These are phyloP conservation scores for Cicer pinnatifidum DNA, from an alignment of 306 rosid genomes.

Conservation along the genomic window DNA sequence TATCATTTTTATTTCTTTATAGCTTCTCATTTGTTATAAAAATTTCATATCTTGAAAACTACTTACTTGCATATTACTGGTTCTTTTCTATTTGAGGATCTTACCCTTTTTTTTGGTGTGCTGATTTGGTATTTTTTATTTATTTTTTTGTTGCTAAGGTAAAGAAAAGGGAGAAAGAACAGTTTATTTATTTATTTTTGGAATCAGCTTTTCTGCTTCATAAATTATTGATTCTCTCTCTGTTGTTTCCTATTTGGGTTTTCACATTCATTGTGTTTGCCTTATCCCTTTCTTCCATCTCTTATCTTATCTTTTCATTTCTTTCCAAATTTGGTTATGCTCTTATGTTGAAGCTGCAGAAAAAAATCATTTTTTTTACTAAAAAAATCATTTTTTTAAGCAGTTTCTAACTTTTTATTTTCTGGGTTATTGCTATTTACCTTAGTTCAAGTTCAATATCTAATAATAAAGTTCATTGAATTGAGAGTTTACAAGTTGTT, in stretches of 20 bases:
- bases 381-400: constrained; percentile 23
- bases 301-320: constrained; percentile 35
- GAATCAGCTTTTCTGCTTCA: constrained; percentile 34
- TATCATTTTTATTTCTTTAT: constrained; percentile 41
- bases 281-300: constrained; percentile 27
- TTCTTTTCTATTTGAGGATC: constrained; percentile 45
- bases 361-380: constrained; percentile 20
- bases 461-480: constrained; percentile 36
- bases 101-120: constrained; percentile 34
- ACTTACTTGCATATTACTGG: constrained; percentile 41
- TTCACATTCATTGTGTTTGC: constrained; percentile 40
- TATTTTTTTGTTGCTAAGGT: constrained; percentile 43
- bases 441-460: constrained; percentile 27
- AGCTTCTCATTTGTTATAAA: background rate
- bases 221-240: constrained; percentile 45
- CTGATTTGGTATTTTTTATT: constrained; percentile 33
- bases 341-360: constrained; percentile 38
- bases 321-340: constrained; percentile 52
- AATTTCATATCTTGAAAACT: constrained; percentile 56
- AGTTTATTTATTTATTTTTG: constrained; percentile 27
- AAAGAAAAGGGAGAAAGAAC: constrained; percentile 51
- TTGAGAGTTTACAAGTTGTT: constrained; percentile 51
- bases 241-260: constrained; percentile 48
- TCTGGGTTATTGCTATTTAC: constrained; percentile 37
- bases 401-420: background rate